Evolutionary conservation across 805 yeast genomes (phyloP), one percentile per base, ranked within the genome.

Genomic region (Saturnispora saitoi): DNA sequence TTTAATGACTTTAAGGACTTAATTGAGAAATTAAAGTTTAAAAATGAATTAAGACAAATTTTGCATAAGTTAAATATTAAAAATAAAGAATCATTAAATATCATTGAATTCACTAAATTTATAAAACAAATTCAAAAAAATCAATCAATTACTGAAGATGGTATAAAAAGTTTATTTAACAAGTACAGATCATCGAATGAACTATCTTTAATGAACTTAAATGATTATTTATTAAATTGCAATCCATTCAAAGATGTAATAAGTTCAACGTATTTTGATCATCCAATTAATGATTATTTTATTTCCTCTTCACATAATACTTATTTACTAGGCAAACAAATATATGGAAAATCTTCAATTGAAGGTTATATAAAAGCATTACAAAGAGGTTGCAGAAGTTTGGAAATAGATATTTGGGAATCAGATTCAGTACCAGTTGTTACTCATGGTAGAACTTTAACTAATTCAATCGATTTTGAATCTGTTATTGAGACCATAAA

Each of bases 381-480:
- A 43, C 96, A 89, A 61, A 76, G 89, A 48, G 98, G 99, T 1
- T 93, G 98, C 58, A 72, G 96, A 41, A 90, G 96, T 53, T 72
- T 93, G n/a, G 99, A 93, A 60, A 80, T 93, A 37, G 99, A 93
- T 64, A 72, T 93, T 19, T 93, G 99, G 99, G 96, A 91, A 67
- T 86, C 67, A 4, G 42, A 32, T 9, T 65, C 61, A 12, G 90
- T 83, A 0, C 99, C 99, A 0, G 77, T 86, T 0, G 96, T 93
- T 0, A 83, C 85, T 28, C 99, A 93, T 64, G 99, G 99, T 0
- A 68, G 83, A 43, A 79, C 95, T 0, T 77, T 93, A 53, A 87
- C 98, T 0, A 72, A 82, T 0, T 77, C 91, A 1, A 77, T 91
- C 10, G 76, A 80, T 2, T 74, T 91, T 29, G 62, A 69, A 10